Base-by-base conservation (phyloP, 495 filamentous ascomycete genomes). In the Pyrenula massariospora region DNA sequence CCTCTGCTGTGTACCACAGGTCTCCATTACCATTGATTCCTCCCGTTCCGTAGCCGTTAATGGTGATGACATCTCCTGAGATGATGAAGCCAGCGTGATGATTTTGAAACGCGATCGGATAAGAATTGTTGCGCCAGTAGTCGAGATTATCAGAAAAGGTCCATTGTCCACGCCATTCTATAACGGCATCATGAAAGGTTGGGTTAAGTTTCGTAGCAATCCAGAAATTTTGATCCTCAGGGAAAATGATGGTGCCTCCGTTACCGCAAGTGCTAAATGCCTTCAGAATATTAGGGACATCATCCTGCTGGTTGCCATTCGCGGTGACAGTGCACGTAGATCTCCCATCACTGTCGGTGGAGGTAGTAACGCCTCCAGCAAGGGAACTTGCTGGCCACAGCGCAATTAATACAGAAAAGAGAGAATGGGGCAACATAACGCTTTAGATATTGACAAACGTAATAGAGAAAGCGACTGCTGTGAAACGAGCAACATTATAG, bases 81-180 rank as follows among this genome's bases (percentile, higher is more conserved):
- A 83, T 65, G 48, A 81, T 61, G 60, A 83, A 77, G 22, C 73
- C 73, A 11, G 79, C 79, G 48, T 63, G 61, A 60, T 82, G 79
- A 60, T 83, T 83, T 56, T 83, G 79, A 60, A 82, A 83, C 8
- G 69, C 61, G 21, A 83, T 69, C 19, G 69, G 74, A 58, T 80
- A 83, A 22, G 66, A 73, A 58, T 81, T 74, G 54, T 74, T 71
- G 54, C 77, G 70, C 79, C 79, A 83, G 65, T 83, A 82, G 49
- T 62, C 60, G 19, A 81, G 60, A 62, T 82, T 69, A 53, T 75
- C 70, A 2, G 75, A 77, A 58, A 80, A 71, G 54, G 72, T 68
- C 77, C 75, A 75, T 59, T 72, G 59, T 5, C 73, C 68, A 50
- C 67, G 66, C 77, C 75, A 77, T 57, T 77, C 73, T 25, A 79